Evolutionary conservation across 257 asterid genomes (phyloP).

Genomic region (Fraxinus anomala): DNA sequence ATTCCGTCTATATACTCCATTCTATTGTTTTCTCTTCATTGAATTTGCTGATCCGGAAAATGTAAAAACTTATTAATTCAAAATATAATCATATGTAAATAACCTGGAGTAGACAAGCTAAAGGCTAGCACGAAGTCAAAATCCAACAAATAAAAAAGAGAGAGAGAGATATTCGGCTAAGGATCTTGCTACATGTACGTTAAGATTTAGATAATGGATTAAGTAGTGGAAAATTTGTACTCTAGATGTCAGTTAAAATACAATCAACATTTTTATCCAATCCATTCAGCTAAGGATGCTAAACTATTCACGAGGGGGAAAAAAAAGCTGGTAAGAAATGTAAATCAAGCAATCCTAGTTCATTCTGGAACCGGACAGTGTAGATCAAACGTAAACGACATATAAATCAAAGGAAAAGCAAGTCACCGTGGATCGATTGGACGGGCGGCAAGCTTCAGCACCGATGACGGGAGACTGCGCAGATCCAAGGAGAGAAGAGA

Average conservation of each 20-base stretch:
- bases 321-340: background rate
- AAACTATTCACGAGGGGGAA: background rate
- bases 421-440: conserved; percentile 48
- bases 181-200: no score
- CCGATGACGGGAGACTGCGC: conserved; percentile 48
- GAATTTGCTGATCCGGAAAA: background rate
- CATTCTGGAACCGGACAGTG: background rate
- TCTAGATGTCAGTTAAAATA: no score
- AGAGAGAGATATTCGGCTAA: background rate
- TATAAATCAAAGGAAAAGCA: background rate
- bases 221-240: no score
- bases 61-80: background rate
- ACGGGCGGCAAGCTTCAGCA: conserved; percentile 33
- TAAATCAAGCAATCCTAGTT: conserved; percentile 23
- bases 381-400: background rate
- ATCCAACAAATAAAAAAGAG: background rate
- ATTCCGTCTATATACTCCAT: background rate
- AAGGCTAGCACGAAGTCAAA: background rate
- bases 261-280: no score
- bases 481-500: conserved; percentile 62
- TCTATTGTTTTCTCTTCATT: background rate
- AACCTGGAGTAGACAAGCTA: background rate
- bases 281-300: no score
- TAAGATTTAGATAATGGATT: no score
- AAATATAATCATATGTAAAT: background rate